Percentiles rank a stretch among this genome's conserved stretches.
Conservation (phyloP, 495 filamentous ascomycete species). For the Venustampulla echinocandica region DNA sequence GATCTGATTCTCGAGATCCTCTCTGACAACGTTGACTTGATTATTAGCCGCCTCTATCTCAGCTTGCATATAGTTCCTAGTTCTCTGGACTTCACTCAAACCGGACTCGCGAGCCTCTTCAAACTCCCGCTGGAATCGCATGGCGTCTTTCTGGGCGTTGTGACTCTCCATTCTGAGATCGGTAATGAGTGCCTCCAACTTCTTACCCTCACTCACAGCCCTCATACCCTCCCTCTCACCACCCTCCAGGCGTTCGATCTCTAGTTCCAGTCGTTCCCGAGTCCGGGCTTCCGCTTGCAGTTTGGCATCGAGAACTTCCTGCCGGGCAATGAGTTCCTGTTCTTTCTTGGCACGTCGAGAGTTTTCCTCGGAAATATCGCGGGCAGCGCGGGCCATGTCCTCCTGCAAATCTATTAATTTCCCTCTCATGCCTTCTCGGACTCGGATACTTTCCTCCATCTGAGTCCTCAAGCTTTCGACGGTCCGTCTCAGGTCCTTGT, state of each 20-base stretch:
- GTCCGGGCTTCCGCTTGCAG: slow-evolving; percentile 69
- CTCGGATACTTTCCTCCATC: slow-evolving; percentile 73
- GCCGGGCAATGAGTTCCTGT: slow-evolving; percentile 60
- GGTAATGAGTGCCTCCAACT: slow-evolving; percentile 56
- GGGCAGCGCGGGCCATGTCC: slow-evolving; percentile 70
- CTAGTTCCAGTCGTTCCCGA: slow-evolving; percentile 68
- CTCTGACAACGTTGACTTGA: slow-evolving; percentile 70
- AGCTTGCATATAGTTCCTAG: slow-evolving; percentile 63
- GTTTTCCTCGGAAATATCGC: slow-evolving; percentile 71
- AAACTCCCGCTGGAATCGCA: slow-evolving; percentile 73
- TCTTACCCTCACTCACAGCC: slow-evolving; percentile 46
- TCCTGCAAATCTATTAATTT: slow-evolving; percentile 77
- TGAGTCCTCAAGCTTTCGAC: slow-evolving; percentile 36
- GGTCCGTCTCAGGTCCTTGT: slow-evolving; percentile 33
- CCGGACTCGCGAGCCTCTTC: slow-evolving; percentile 71
- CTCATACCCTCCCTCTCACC: slow-evolving; percentile 62
- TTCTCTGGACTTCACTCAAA: slow-evolving; percentile 68
- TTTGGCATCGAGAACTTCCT: slow-evolving; percentile 70
- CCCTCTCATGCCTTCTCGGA: slow-evolving; percentile 66
- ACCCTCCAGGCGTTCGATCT: slow-evolving; percentile 66
- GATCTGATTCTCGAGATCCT: slow-evolving; percentile 67
- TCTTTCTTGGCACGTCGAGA: slow-evolving; percentile 64
- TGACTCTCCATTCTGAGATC: slow-evolving; percentile 60
- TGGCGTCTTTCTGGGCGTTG: slow-evolving; percentile 52
- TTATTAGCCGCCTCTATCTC: slow-evolving; percentile 76